Evolutionary conservation across 495 filamentous ascomycete genomes (phyloP), one percentile per base, ranked within the genome.

Genomic region (Lasiosphaeria miniovina): DNA sequence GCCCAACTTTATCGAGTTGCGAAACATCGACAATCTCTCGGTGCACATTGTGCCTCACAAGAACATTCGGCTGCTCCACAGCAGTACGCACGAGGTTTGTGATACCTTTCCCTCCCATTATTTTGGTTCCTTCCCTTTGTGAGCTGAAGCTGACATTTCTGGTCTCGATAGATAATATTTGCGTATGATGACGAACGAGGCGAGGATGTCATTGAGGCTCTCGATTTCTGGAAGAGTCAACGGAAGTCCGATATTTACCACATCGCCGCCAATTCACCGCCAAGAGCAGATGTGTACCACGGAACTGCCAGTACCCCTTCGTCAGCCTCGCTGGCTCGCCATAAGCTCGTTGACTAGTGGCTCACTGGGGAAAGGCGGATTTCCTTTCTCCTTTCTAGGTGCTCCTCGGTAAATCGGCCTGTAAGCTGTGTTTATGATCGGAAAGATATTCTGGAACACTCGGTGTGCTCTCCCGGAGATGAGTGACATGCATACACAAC

Each of bases 111-210:
- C 24, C 24, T 24, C 24, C 24, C 24, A 24, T 24, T 24, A 24
- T 24, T 24, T 24, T 24, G 24, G 24, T 24, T 24, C 24, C 24
- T 24, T 24, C 24, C 24, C 24, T 24, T 24, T 24, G 24, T 24
- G 24, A 24, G 24, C 24, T 24, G 24, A 24, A 24, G 24, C 24
- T 24, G 24, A 24, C 2, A 24, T 24, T 24, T 24, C 24, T 24
- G 24, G 24, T 8, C 17, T 24, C 4, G 34, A 11, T 65, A 95
- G 92, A 95, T 96, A 59, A 76, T 96, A 33, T 98, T 96, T 73
- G 95, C 95, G 58, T 97, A 97, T 70, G 95, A 98, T 75, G 94
- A 98, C 68, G 95, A 99, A 69, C 74, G 77, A n/a, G 93, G 94
- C 48, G 88, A 95, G 68, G 95, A 99, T 70, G 87, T 97, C 49